Conservation (phyloP, 2,329 filamentous ascomycete species). For the Sporothrix phasma region DNA sequence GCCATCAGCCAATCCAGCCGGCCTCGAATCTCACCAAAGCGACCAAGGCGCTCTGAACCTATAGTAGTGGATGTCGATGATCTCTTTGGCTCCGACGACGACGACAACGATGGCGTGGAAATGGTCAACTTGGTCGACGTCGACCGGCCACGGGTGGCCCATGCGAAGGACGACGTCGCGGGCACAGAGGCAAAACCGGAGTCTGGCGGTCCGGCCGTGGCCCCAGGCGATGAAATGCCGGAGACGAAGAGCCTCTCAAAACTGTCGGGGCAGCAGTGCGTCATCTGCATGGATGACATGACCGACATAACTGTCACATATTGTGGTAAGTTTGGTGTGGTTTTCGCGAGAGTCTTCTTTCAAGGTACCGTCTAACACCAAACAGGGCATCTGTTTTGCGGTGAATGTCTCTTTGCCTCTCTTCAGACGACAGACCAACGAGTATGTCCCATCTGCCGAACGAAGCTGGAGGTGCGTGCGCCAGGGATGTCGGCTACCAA, state of each 20-base stretch:
- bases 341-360: too few relatives aligned
- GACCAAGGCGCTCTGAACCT: not conserved
- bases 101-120: conserved; percentile 24
- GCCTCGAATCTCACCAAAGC: conserved; percentile 6
- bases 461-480: conserved; percentile 39
- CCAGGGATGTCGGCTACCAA: conserved; percentile 29
- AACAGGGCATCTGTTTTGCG: conserved; percentile 56
- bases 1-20: not conserved
- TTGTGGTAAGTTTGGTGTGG: conserved; percentile 44
- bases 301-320: conserved; percentile 52
- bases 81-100: conserved; percentile 14
- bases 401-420: conserved; percentile 51
- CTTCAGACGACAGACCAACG: conserved; percentile 45
- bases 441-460: conserved; percentile 54
- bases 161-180: not conserved
- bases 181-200: not conserved
- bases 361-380: too few relatives aligned
- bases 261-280: conserved; percentile 50
- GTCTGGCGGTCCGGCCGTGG: not conserved
- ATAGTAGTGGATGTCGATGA: conserved; percentile 11
- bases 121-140: conserved; percentile 29
- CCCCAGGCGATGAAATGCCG: not conserved
- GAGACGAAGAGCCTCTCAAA: conserved; percentile 33
- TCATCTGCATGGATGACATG: conserved; percentile 57
- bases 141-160: conserved; percentile 11